These are phyloP conservation scores for Tulasnella sp. DNA, from an alignment of 768 basidiomycete genomes.

Conservation along the genomic window DNA sequence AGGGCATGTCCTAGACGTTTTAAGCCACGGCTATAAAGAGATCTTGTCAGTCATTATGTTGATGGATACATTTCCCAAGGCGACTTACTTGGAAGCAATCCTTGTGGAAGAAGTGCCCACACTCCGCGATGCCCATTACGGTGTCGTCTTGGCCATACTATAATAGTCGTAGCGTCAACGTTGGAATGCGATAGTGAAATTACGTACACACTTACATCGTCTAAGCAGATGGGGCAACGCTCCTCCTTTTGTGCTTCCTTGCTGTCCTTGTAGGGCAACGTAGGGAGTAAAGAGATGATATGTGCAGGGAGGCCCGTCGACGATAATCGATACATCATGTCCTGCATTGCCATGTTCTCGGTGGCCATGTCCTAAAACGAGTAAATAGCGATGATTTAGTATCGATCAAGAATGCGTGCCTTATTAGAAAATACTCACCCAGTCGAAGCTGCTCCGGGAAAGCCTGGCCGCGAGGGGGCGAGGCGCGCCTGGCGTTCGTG, in stretches of 20 bases:
- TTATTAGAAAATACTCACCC: no score
- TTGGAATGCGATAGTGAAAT: constrained; percentile 8
- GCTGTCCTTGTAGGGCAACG: constrained; percentile 59
- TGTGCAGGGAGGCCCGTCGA: constrained; percentile 54
- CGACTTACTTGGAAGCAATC: constrained; percentile 61
- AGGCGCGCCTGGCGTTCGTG: no score
- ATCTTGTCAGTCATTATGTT: constrained; percentile 8
- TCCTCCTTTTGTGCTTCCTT: constrained; percentile 51
- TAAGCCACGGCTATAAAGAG: constrained; percentile 61
- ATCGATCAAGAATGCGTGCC: no score
- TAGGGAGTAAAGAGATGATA: constrained; percentile 49
- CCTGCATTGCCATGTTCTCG: background rate
- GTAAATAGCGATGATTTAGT: no score
- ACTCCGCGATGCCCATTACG: constrained; percentile 56
- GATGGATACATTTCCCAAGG: no score
- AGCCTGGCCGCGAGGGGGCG: no score
- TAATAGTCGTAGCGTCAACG: background rate
- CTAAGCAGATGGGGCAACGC: constrained; percentile 75
- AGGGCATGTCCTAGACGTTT: constrained; percentile 64
- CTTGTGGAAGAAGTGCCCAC: constrained; percentile 73
- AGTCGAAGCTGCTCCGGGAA: no score
- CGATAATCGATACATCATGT: constrained; percentile 25
- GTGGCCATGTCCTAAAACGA: background rate
- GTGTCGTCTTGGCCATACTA: constrained; percentile 57
- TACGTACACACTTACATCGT: constrained; percentile 51